These are phyloP conservation scores for Aspergillus indologenus DNA, from an alignment of 495 filamentous ascomycete genomes.

Conservation along the genomic window DNA sequence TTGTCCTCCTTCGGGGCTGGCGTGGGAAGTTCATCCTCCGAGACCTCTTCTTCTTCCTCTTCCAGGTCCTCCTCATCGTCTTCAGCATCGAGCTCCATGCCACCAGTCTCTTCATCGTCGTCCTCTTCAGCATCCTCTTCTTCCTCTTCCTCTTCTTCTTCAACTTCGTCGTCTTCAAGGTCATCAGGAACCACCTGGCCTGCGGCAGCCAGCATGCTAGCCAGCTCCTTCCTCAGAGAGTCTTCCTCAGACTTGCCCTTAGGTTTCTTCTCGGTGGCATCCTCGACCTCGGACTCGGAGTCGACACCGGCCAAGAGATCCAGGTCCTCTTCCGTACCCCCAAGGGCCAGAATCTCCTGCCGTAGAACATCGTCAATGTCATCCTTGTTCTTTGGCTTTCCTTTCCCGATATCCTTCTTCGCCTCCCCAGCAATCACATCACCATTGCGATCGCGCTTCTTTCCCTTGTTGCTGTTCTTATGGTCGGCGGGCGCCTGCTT, in stretches of 20 bases:
- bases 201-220: constrained; percentile 42
- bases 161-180: constrained; percentile 42
- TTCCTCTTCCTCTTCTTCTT: constrained; percentile 38
- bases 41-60: constrained; percentile 19
- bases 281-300: constrained; percentile 60
- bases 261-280: constrained; percentile 21
- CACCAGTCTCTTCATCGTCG: constrained; percentile 35
- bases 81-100: constrained; percentile 41
- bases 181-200: constrained; percentile 44
- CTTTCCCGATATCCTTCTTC: constrained; percentile 26
- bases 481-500: constrained; percentile 33
- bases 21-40: constrained; percentile 23
- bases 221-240: constrained; percentile 40
- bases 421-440: constrained; percentile 43
- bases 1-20: constrained; percentile 17
- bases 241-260: constrained; percentile 32
- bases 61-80: constrained; percentile 32
- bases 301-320: constrained; percentile 60
- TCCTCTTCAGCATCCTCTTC: constrained; percentile 31
- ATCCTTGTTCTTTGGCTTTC: constrained; percentile 21
- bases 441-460: constrained; percentile 51
- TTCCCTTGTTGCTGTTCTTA: constrained; percentile 42
- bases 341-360: constrained; percentile 71
- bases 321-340: constrained; percentile 73
- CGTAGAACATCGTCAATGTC: constrained; percentile 46